Evolutionary conservation across 257 asterid genomes (phyloP).

Genomic region (Solanum corneliomulleri): DNA sequence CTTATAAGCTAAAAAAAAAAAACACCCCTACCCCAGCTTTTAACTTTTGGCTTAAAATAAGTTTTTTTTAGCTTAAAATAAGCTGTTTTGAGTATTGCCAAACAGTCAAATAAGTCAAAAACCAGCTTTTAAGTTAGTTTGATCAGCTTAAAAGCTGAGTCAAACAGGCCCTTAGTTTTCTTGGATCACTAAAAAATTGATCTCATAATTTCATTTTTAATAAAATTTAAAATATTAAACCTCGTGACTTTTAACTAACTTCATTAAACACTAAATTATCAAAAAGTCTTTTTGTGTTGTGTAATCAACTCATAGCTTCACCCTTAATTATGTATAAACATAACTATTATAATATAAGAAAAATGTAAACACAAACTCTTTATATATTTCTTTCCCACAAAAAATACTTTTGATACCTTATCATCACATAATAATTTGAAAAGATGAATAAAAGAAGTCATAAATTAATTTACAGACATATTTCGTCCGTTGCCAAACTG

Average conservation of each 20-base stretch:
- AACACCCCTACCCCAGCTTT: too few relatives aligned
- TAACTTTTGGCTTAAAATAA: too few relatives aligned
- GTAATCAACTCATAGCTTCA: not conserved
- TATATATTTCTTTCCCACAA: not conserved
- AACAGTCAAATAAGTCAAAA: too few relatives aligned
- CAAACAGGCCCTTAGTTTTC: too few relatives aligned
- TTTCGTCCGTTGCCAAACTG: not conserved
- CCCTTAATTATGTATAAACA: not conserved
- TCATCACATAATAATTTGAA: not conserved
- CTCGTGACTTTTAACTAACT: not conserved
- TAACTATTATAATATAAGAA: not conserved
- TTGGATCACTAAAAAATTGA: fast-evolving
- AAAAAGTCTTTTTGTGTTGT: not conserved
- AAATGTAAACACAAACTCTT: not conserved
- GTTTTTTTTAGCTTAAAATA: too few relatives aligned
- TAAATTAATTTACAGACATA: not conserved
- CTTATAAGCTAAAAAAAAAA: too few relatives aligned
- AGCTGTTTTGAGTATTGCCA: too few relatives aligned
- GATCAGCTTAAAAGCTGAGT: too few relatives aligned
- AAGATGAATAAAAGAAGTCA: not conserved
- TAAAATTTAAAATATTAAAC: not conserved
- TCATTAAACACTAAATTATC: not conserved
- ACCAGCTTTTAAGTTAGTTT: too few relatives aligned
- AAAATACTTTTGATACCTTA: not conserved
- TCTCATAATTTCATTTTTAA: not conserved